phyloP scores from a whole-genome alignment of 495 filamentous ascomycete genomes.

The Talaromyces proteolyticus region DNA sequence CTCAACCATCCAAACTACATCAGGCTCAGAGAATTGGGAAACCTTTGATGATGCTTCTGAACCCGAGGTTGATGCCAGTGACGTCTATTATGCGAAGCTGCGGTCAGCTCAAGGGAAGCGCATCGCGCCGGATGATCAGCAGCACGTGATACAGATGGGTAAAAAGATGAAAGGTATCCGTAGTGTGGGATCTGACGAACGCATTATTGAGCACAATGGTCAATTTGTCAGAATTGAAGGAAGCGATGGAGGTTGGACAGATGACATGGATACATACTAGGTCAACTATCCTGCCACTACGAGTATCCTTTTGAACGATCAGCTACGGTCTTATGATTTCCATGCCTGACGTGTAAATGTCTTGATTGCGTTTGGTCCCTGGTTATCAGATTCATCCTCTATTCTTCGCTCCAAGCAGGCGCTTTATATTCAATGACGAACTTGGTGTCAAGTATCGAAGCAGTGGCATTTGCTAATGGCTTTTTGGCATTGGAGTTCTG shows the following conservation, averaged over 20 bases:
- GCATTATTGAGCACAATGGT: constrained; percentile 22
- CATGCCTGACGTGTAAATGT: constrained; percentile 1
- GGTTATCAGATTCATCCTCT: not conserved
- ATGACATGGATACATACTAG: constrained; percentile 42
- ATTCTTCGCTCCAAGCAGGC: not conserved
- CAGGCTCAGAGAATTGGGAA: constrained; percentile 93
- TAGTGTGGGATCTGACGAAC: constrained; percentile 38
- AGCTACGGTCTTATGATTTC: constrained; percentile 6
- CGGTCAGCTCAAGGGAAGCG: constrained; percentile 60
- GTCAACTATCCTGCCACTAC: not conserved
- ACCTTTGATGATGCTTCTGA: constrained; percentile 78
- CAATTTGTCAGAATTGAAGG: constrained; percentile 36
- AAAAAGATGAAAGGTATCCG: constrained; percentile 52
- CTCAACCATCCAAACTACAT: constrained; percentile 57
- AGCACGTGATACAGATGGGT: constrained; percentile 37
- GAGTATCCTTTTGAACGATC: too few species aligned
- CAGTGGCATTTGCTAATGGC: too few species aligned
- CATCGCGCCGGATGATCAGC: constrained; percentile 51
- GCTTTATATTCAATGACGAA: not conserved
- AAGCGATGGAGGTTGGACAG: constrained; percentile 46
- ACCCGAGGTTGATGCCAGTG: constrained; percentile 65
- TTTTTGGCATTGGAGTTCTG: not conserved
- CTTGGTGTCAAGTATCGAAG: too few species aligned
- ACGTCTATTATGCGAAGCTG: constrained; percentile 72
- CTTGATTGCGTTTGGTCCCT: not conserved